Conservation (phyloP, 345 rosid species). For the Populus tremula region DNA sequence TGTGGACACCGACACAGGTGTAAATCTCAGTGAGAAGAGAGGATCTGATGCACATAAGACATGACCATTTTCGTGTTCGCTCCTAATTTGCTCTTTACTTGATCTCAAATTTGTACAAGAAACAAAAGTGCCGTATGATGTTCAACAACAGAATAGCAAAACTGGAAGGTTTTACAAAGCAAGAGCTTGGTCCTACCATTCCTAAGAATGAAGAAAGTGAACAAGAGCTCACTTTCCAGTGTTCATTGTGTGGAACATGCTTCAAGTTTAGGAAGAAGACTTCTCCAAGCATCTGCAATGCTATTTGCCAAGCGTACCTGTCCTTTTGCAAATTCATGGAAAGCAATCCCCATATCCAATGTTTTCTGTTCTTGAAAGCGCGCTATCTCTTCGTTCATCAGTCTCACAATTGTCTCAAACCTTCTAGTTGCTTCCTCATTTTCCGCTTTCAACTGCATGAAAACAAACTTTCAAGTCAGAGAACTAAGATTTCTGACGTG, state of each 20-base stretch:
- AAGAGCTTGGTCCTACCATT: slow-evolving; percentile 3
- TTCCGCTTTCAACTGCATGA: slow-evolving; percentile 70
- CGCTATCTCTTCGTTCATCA: slow-evolving; percentile 85
- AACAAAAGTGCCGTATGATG: neutral
- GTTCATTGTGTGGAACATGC: slow-evolving; percentile 40
- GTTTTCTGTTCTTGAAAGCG: slow-evolving; percentile 92
- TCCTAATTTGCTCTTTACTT: neutral
- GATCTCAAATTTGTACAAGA: slow-evolving; percentile 27
- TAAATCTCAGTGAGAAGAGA: neutral
- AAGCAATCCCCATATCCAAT: slow-evolving; percentile 76
- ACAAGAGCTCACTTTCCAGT: slow-evolving; percentile 10
- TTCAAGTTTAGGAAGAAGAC: slow-evolving; percentile 95
- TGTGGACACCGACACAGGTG: too few relatives aligned
- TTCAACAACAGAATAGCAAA: slow-evolving; percentile 17
- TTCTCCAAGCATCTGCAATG: slow-evolving; percentile 91
- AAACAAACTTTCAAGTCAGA: slow-evolving; percentile 13
- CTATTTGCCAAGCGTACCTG: slow-evolving; percentile 83
- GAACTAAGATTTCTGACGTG: neutral
- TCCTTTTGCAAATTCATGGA: slow-evolving; percentile 90
- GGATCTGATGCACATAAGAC: neutral
- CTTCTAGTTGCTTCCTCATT: slow-evolving; percentile 74
- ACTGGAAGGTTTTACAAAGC: slow-evolving; percentile 13
- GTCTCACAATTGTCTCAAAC: slow-evolving; percentile 68
- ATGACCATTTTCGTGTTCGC: neutral
- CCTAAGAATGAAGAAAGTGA: neutral